Percentiles rank a stretch among this genome's conserved stretches.
phyloP scores from a whole-genome alignment of 805 yeast genomes.

The Metschnikowia amazonensis region DNA sequence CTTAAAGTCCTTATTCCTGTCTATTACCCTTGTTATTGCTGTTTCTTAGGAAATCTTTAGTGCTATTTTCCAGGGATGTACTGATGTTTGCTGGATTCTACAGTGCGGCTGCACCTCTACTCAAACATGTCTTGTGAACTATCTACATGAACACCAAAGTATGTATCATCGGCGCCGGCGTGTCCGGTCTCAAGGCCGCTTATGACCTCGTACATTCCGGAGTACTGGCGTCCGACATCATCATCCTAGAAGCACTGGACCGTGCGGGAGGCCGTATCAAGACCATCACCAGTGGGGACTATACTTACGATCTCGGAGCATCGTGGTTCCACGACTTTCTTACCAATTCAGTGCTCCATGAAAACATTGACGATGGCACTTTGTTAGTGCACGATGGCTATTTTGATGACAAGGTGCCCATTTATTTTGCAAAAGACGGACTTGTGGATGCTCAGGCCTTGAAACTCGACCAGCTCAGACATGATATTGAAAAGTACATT shows the following conservation, averaged over 20 bases:
- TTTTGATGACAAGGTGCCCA: slow-evolving; percentile 45
- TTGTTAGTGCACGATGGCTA: slow-evolving; percentile 29
- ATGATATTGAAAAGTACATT: slow-evolving; percentile 57
- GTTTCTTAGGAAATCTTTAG: too few relatives aligned
- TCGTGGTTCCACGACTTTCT: slow-evolving; percentile 88
- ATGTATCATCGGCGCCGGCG: slow-evolving; percentile 25
- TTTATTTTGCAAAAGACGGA: slow-evolving; percentile 32
- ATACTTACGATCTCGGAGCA: slow-evolving; percentile 74
- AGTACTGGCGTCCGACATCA: slow-evolving; percentile 15
- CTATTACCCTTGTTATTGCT: too few relatives aligned
- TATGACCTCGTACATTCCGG: slow-evolving; percentile 22
- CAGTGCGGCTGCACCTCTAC: too few relatives aligned
- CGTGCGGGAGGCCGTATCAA: slow-evolving; percentile 24
- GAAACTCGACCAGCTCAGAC: slow-evolving; percentile 35
- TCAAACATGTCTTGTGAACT: too few relatives aligned
- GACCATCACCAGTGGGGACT: slow-evolving; percentile 20
- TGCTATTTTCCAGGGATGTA: too few relatives aligned
- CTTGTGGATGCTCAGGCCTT: slow-evolving; percentile 25
- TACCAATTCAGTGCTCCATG: slow-evolving; percentile 58
- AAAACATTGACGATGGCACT: slow-evolving; percentile 29
- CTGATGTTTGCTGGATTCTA: too few relatives aligned
- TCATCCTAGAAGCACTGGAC: slow-evolving; percentile 24
- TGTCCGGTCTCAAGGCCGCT: slow-evolving; percentile 25
- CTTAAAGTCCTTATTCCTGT: too few relatives aligned
- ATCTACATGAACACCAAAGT: slow-evolving; percentile 10